Base-by-base conservation (phyloP, 2,329 filamentous ascomycete genomes). In the Fusarium chaquense region DNA sequence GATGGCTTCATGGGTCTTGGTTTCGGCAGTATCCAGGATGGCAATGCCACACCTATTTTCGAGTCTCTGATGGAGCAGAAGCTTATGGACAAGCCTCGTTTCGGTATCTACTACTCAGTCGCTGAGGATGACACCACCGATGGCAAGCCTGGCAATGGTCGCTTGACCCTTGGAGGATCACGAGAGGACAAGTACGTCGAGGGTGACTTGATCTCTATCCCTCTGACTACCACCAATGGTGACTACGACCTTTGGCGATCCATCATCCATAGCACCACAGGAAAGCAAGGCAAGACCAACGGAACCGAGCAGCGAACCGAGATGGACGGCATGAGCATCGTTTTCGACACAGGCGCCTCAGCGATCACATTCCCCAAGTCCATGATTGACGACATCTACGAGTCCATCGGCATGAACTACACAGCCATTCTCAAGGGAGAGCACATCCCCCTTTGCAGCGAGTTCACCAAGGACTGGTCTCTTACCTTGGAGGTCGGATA, bases 381-480 rank as follows among this genome's bases (percentile, higher is more conserved):
- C n/a, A 47, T 69, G 20, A 69, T 78, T 16, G 62, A 72, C 3
- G 57, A 62, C 1, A 65, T 81, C 36, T 81, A 81, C 66, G 63
- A 66, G 32, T 75, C 76, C 0, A 76, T 81, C 28, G 78, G 79
- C 3, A 76, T 77, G 78, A 78, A 80, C 76, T 79, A 68, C 65
- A 77, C 71, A 0, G 75, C 75, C 2, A 77, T 81, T 52, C 32
- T 76, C 11, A 45, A 45, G 0, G 72, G 71, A 30, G 58, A 77
- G 0, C 70, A 76, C 44, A 61, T 80, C 45, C 78, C 77, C 8
- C 60, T 77, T 24, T 81, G 79, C 72, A 72, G 55, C 65, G 78
- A 81, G 36, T 80, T 81, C 61, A 80, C 77, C 57, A 63, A 76
- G 36, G 68, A 74, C 58, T 81, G 79, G 79, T 76, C 76, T 2